These are phyloP conservation scores for Pseudogymnoascus sp. DNA, from an alignment of 2,329 filamentous ascomycete species.

Conservation along the genomic window DNA sequence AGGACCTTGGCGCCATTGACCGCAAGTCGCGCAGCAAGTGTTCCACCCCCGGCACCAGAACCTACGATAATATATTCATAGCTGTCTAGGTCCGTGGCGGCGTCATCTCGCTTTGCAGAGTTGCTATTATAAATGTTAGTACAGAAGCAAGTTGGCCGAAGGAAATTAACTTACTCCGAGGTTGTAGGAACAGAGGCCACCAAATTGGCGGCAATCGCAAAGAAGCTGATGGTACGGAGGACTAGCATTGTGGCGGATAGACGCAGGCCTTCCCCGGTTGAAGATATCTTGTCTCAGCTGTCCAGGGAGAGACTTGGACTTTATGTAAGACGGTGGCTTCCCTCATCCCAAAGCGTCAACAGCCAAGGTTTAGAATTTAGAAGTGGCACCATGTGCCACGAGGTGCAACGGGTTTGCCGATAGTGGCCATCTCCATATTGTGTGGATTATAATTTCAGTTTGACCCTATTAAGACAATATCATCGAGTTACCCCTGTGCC, in stretches of 20 bases:
- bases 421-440: conserved; percentile 2
- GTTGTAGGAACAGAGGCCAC: conserved; percentile 3
- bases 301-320: background rate
- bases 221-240: conserved; percentile 10
- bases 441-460: conserved; percentile 3
- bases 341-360: background rate
- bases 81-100: background rate
- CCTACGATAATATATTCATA: conserved; percentile 50
- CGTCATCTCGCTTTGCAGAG: background rate
- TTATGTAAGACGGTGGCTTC: background rate
- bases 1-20: conserved; percentile 44
- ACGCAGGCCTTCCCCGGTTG: background rate
- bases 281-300: background rate
- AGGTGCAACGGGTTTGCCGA: background rate
- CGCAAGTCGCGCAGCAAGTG: conserved; percentile 43
- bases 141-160: background rate
- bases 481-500: background rate
- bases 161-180: background rate
- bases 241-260: conserved; percentile 1
- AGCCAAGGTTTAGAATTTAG: background rate
- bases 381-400: background rate
- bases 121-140: background rate
- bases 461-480: background rate
- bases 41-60: conserved; percentile 44
- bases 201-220: conserved; percentile 9